Evolutionary conservation across 2,329 filamentous ascomycete species (phyloP).

Genomic region (Nemania sp.): DNA sequence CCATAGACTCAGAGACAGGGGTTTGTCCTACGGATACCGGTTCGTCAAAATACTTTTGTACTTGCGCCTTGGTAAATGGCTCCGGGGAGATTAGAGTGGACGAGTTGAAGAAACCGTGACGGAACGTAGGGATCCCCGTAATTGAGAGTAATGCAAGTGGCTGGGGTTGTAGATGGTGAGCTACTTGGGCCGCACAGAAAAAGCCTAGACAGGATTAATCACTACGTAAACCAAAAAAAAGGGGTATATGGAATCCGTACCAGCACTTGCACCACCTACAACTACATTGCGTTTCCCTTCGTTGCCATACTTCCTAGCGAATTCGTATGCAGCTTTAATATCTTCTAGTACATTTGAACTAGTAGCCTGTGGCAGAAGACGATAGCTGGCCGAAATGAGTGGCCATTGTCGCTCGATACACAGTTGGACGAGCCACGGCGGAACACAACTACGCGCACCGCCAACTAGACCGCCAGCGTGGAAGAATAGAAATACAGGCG

Average conservation of each 20-base stretch:
- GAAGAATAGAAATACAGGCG: constrained; percentile 54
- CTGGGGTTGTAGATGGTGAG: constrained; percentile 44
- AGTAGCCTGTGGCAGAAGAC: constrained; percentile 52
- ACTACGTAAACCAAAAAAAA: neutral
- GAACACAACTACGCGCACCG: constrained; percentile 50
- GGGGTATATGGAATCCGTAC: constrained; percentile 36
- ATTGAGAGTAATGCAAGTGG: constrained; percentile 53
- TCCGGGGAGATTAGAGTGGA: constrained; percentile 48
- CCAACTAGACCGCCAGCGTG: constrained; percentile 53
- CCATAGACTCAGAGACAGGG: constrained; percentile 27
- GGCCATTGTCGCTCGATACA: constrained; percentile 52
- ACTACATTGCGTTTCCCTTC: constrained; percentile 47
- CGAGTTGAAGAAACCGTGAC: constrained; percentile 53
- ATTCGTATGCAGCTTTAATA: constrained; percentile 50
- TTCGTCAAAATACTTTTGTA: constrained; percentile 43
- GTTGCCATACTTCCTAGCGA: constrained; percentile 45
- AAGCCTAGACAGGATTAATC: constrained; percentile 45
- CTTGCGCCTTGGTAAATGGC: constrained; percentile 44
- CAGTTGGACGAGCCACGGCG: constrained; percentile 54
- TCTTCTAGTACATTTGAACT: constrained; percentile 50
- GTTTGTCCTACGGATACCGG: constrained; percentile 46
- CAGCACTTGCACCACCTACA: constrained; percentile 52
- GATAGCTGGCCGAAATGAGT: constrained; percentile 53
- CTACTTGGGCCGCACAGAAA: constrained; percentile 49
- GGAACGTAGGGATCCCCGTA: constrained; percentile 54